Percentiles rank a stretch among this genome's conserved stretches.
Conservation (phyloP, 1,284 basidiomycete genomes). For the Agaricales sp. region DNA sequence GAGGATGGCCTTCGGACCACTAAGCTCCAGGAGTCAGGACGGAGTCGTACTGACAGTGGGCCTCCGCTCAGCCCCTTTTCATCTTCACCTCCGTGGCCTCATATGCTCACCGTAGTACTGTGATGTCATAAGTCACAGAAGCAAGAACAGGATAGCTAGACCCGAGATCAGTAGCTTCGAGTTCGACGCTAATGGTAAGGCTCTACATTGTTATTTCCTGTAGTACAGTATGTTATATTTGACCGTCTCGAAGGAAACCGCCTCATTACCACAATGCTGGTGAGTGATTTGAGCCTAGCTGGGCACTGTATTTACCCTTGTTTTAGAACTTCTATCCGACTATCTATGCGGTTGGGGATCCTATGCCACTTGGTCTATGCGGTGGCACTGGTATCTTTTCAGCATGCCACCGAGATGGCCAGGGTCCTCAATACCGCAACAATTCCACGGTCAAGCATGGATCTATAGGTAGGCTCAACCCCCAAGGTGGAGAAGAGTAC, state of each 20-base stretch:
- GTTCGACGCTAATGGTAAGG: constrained; percentile 54
- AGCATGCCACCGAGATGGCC: too few species aligned
- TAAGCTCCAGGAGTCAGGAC: constrained; percentile 27
- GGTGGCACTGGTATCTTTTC: background rate
- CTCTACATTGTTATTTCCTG: constrained; percentile 2
- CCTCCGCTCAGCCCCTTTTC: background rate
- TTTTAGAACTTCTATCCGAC: constrained; percentile 60
- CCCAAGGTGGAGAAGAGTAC: constrained; percentile 42
- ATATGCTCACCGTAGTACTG: constrained; percentile 34
- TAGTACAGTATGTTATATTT: constrained; percentile 9
- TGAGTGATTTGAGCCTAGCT: constrained; percentile 28
- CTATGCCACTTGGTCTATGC: constrained; percentile 42
- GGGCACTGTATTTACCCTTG: background rate
- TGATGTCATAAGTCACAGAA: background rate
- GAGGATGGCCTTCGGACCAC: constrained; percentile 65
- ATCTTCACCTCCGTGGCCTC: background rate
- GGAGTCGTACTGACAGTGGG: constrained; percentile 46
- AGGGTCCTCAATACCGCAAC: background rate
- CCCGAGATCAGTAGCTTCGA: constrained; percentile 57
- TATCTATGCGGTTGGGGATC: constrained; percentile 55
- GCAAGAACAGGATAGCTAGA: constrained; percentile 28
- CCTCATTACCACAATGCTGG: constrained; percentile 54
- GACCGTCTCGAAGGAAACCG: constrained; percentile 41
- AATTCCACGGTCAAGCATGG: constrained; percentile 43
- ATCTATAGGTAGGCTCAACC: constrained; percentile 52